phyloP scores from a whole-genome alignment of 208 protist species.

The Crithidia thermophila region DNA sequence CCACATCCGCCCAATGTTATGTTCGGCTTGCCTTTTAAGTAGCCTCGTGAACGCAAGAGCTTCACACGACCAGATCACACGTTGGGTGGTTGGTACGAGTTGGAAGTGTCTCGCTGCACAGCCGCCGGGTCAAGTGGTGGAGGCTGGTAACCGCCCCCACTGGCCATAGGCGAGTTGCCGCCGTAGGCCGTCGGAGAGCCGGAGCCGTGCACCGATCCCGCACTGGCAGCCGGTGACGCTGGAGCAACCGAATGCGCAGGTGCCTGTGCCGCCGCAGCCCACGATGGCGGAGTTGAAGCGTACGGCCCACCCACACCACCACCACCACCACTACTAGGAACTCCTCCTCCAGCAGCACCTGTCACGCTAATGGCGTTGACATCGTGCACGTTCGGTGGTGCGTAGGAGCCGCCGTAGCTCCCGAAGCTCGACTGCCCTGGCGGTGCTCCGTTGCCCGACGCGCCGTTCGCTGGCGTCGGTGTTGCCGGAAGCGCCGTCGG shows the following conservation, averaged over 20 bases:
- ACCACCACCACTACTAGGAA: too few relatives aligned
- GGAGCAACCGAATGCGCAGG: not conserved
- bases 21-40: too few relatives aligned
- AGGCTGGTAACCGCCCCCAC: slow-evolving; percentile 2
- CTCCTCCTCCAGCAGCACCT: too few relatives aligned
- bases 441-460: too few relatives aligned
- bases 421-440: not conserved
- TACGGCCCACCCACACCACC: not conserved
- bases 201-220: not conserved
- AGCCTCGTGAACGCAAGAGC: not conserved
- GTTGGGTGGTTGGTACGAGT: slow-evolving; percentile 23
- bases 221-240: not conserved
- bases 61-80: too few relatives aligned
- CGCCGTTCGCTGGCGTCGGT: slow-evolving; percentile 24
- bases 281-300: not conserved
- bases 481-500: slow-evolving; percentile 54
- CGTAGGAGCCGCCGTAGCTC: not conserved
- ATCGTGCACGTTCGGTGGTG: not conserved
- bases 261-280: not conserved
- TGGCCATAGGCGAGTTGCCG: not conserved
- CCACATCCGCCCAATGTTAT: not conserved
- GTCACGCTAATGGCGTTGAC: not conserved
- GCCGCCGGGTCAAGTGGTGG: slow-evolving; percentile 1
- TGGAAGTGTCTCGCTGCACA: not conserved
- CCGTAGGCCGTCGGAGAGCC: slow-evolving; percentile 1